Conservation (phyloP, 495 filamentous ascomycete species). For the Trypethelium eluteriae region DNA sequence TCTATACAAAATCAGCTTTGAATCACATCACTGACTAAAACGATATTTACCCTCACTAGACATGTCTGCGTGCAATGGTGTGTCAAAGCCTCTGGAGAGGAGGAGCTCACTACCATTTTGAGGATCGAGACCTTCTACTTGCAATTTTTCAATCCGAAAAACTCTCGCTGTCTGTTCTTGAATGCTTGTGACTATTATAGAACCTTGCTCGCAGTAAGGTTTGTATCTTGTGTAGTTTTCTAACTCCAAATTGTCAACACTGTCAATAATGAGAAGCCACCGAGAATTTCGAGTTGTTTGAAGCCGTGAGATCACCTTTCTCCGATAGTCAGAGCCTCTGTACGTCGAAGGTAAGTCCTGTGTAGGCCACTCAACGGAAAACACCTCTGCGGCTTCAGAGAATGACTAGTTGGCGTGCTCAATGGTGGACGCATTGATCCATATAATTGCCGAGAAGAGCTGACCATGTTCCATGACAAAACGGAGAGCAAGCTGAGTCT, state of each 20-base stretch:
- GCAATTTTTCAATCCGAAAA: neutral
- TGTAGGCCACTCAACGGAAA: neutral
- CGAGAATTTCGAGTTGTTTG: neutral
- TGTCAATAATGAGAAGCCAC: conserved; percentile 9
- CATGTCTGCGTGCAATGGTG: neutral
- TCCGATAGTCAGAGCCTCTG: neutral
- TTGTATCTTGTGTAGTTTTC: conserved; percentile 2
- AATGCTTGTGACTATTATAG: neutral
- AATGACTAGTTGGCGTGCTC: neutral
- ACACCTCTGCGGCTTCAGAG: neutral
- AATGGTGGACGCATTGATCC: conserved; percentile 3
- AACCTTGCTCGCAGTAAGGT: neutral
- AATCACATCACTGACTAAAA: neutral
- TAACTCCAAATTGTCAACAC: neutral
- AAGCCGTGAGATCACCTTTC: conserved; percentile 1
- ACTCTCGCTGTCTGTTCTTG: neutral
- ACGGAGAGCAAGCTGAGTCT: conserved; percentile 5
- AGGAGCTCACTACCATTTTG: neutral
- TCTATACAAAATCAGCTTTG: neutral
- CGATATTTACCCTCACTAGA: neutral
- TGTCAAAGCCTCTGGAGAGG: neutral
- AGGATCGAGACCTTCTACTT: neutral
- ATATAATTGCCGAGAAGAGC: neutral
- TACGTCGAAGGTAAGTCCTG: neutral
- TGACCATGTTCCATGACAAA: neutral